Conservation (phyloP, 768 basidiomycete genomes). For the Mycena epipterygia region DNA sequence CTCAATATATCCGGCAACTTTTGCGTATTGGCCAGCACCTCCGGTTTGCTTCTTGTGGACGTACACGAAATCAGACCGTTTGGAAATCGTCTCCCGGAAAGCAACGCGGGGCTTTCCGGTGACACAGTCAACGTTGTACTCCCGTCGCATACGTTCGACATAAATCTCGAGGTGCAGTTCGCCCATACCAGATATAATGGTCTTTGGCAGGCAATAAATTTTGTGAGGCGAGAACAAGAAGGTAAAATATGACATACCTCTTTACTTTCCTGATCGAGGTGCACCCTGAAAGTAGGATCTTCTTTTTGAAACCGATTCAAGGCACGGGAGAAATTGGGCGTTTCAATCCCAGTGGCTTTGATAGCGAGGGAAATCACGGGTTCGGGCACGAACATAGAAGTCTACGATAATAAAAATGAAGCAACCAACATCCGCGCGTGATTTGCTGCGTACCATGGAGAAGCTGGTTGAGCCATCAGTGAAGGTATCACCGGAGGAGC, state of each 20-base stretch:
- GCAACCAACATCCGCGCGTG: background rate
- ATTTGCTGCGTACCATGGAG: slow-evolving; percentile 81
- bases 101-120: slow-evolving; percentile 98
- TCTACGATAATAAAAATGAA: slow-evolving; percentile 61
- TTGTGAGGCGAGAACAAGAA: background rate
- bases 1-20: slow-evolving; percentile 91
- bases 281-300: slow-evolving; percentile 98
- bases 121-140: slow-evolving; percentile 93
- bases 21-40: slow-evolving; percentile 96
- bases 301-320: slow-evolving; percentile 98
- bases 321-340: slow-evolving; percentile 96
- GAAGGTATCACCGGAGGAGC: slow-evolving; percentile 97
- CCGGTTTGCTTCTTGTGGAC: slow-evolving; percentile 99
- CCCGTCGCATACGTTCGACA: slow-evolving; percentile 98
- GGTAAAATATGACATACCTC: slow-evolving; percentile 68
- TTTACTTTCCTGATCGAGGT: slow-evolving; percentile 93
- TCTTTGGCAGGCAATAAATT: slow-evolving; percentile 60
- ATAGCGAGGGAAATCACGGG: slow-evolving; percentile 97
- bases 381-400: slow-evolving; percentile 98
- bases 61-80: slow-evolving; percentile 86
- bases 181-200: slow-evolving; percentile 99
- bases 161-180: slow-evolving; percentile 99
- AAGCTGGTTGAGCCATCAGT: slow-evolving; percentile 90
- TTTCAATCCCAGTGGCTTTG: slow-evolving; percentile 92
- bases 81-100: slow-evolving; percentile 94